Evolutionary conservation across 352 stramenopile genomes (phyloP).

Genomic region (Globisporangium nunn): DNA sequence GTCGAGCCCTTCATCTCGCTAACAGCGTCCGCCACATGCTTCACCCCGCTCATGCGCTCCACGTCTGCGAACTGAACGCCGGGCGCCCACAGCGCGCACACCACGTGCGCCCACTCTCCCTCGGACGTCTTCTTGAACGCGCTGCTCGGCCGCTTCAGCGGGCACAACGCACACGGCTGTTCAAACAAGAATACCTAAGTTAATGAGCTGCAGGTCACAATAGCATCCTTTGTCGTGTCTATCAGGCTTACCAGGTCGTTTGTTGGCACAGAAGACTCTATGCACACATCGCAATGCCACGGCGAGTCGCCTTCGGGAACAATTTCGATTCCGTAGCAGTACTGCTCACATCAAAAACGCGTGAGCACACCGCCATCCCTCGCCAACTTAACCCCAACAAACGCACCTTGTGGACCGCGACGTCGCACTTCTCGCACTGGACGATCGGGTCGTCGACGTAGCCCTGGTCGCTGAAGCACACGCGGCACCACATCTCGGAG

Average conservation of each 20-base stretch:
- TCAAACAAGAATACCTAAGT: not conserved
- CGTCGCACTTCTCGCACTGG: conserved; percentile 79
- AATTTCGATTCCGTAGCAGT: conserved; percentile 81
- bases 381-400: not conserved
- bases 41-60: conserved; percentile 76
- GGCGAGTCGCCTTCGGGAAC: conserved; percentile 76
- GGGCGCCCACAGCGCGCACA: conserved; percentile 82
- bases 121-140: conserved; percentile 84
- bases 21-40: conserved; percentile 62
- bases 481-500: conserved; percentile 85
- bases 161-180: conserved; percentile 74
- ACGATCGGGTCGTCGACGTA: conserved; percentile 86
- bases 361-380: not conserved
- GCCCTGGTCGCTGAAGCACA: conserved; percentile 85
- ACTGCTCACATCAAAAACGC: conserved; percentile 26
- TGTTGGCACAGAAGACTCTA: conserved; percentile 27
- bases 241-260: conserved; percentile 35
- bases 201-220: not conserved
- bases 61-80: conserved; percentile 84
- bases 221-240: too few species aligned
- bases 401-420: conserved; percentile 79
- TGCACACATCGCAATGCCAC: conserved; percentile 84
- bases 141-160: conserved; percentile 49
- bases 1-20: conserved; percentile 51
- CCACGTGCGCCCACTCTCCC: conserved; percentile 77